Percentiles rank a stretch among this genome's conserved stretches.
Conservation (phyloP, 805 yeast species). For the Kodamaea kakaduensis region DNA sequence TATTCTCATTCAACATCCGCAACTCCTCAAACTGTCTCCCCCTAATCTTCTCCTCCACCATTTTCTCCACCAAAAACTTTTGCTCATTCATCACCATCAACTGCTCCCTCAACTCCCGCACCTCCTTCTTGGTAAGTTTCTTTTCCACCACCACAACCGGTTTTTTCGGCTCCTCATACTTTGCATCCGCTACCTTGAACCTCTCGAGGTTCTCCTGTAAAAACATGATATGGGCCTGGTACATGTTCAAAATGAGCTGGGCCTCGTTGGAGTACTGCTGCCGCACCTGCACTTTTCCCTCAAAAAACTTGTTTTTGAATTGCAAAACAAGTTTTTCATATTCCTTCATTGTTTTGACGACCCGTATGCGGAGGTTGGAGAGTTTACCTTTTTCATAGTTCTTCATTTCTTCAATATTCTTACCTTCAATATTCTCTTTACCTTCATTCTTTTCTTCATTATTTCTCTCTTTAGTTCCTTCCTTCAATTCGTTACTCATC, state of each 20-base stretch:
- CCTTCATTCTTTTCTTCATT: too few species aligned
- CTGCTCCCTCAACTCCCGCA: constrained; percentile 62
- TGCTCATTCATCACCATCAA: constrained; percentile 88
- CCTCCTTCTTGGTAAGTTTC: constrained; percentile 46
- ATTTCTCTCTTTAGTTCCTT: neutral
- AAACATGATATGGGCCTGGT: constrained; percentile 52
- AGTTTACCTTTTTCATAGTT: too few species aligned
- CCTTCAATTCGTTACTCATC: constrained; percentile 14
- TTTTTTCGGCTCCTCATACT: constrained; percentile 24
- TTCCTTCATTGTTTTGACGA: constrained; percentile 27
- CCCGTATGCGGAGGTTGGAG: constrained; percentile 18
- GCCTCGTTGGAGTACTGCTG: constrained; percentile 12
- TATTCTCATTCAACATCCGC: constrained; percentile 51
- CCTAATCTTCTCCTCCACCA: constrained; percentile 58
- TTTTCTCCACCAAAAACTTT: constrained; percentile 60
- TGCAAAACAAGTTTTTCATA: constrained; percentile 24
- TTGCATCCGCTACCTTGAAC: constrained; percentile 55
- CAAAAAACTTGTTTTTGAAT: constrained; percentile 23
- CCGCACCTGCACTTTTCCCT: constrained; percentile 12
- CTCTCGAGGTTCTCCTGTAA: constrained; percentile 66
- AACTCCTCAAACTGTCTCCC: constrained; percentile 77
- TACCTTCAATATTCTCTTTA: too few species aligned
- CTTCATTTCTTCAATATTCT: too few species aligned
- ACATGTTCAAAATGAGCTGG: constrained; percentile 47
- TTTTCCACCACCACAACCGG: constrained; percentile 5